A percentile compares a stretch with the other conserved stretches of the same genome.
Conservation (phyloP, 2,329 filamentous ascomycete genomes). For the Pseudocercospora pini-densiflorae region DNA sequence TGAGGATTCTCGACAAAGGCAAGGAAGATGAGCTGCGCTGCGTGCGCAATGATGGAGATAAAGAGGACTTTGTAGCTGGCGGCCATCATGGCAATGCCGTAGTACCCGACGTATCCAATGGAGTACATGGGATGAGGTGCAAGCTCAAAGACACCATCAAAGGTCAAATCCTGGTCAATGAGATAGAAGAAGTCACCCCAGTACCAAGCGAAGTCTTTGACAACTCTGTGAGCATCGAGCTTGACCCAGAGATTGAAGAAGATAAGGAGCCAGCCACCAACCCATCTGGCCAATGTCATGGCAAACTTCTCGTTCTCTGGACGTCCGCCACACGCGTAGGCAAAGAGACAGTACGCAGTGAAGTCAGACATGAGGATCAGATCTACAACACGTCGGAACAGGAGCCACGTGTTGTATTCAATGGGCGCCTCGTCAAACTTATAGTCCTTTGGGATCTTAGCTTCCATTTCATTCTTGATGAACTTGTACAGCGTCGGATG, state of each 20-base stretch:
- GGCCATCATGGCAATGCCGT: conserved; percentile 97
- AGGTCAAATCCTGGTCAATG: conserved; percentile 95
- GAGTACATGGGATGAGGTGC: conserved; percentile 99
- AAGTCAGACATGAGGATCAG: conserved; percentile 99
- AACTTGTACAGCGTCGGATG: conserved; percentile 80
- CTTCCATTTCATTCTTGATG: conserved; percentile 87
- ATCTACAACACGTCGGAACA: conserved; percentile 94
- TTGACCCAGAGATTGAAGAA: conserved; percentile 99
- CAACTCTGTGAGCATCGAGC: conserved; percentile 93
- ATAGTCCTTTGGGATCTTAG: conserved; percentile 94
- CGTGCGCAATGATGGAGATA: conserved; percentile 93
- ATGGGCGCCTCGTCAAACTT: conserved; percentile 89
- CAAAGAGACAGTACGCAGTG: conserved; percentile 94
- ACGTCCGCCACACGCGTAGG: conserved; percentile 79
- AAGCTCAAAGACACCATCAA: conserved; percentile 99
- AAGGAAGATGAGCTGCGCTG: conserved; percentile 92
- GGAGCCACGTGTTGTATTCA: conserved; percentile 99
- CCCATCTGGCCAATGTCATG: conserved; percentile 77
- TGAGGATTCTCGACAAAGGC: conserved; percentile 93
- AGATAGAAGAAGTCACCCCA: conserved; percentile 99
- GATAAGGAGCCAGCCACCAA: conserved; percentile 75
- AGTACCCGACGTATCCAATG: conserved; percentile 96
- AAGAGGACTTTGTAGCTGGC: conserved; percentile 97
- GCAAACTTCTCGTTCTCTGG: conserved; percentile 72
- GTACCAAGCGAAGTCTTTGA: conserved; percentile 99